Conservation (phyloP, 2,329 filamentous ascomycete species). For the Elsinoe necatrix region DNA sequence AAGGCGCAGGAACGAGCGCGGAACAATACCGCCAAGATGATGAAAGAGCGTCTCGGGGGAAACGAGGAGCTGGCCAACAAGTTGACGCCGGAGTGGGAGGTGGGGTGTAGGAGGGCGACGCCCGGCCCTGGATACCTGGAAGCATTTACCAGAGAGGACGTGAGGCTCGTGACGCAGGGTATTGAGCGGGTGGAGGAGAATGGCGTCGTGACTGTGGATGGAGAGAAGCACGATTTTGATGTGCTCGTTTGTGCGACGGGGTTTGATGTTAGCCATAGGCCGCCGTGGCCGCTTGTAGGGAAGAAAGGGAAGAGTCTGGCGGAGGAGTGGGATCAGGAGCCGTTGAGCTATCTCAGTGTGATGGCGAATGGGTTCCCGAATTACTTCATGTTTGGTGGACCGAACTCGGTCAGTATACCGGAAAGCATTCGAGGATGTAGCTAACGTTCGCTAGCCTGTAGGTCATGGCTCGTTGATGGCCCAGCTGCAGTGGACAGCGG, state of each 20-base stretch:
- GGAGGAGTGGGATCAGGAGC: constrained; percentile 25
- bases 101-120: constrained; percentile 57
- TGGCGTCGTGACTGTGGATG: constrained; percentile 28
- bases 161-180: constrained; percentile 44
- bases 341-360: constrained; percentile 25
- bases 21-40: constrained; percentile 25
- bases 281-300: constrained; percentile 32
- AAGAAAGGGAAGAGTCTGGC: constrained; percentile 25
- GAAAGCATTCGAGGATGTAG: constrained; percentile 17
- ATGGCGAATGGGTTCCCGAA: constrained; percentile 26
- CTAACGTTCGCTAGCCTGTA: constrained; percentile 19
- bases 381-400: constrained; percentile 25
- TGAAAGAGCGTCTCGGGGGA: constrained; percentile 45
- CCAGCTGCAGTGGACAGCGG: constrained; percentile 20
- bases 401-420: not conserved
- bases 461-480: constrained; percentile 24
- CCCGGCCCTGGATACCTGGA: constrained; percentile 50
- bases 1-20: not conserved
- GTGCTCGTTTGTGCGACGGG: constrained; percentile 41
- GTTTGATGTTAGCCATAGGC: constrained; percentile 33
- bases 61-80: constrained; percentile 49
- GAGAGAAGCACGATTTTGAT: constrained; percentile 27
- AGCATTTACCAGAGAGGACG: constrained; percentile 53
- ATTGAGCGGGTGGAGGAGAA: constrained; percentile 35
- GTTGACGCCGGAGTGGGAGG: constrained; percentile 56